Conservation (phyloP, 768 basidiomycete genomes). For the Agrocybe pediades region DNA sequence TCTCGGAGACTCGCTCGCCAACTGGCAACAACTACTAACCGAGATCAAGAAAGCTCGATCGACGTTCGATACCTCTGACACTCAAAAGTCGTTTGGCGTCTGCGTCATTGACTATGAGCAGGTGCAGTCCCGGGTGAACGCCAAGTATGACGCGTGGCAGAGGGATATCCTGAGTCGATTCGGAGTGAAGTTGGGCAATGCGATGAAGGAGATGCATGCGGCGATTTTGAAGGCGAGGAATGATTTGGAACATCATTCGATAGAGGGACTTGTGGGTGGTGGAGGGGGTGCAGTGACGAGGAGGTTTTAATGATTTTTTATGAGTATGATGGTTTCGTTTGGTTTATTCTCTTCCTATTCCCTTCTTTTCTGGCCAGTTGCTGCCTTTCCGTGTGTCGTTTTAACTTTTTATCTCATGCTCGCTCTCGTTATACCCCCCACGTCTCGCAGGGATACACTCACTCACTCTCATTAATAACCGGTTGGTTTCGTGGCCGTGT, state of each 20-base stretch:
- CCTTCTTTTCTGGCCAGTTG: neutral
- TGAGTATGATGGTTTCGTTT: neutral
- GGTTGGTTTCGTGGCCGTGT: slow-evolving; percentile 1
- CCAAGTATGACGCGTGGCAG: slow-evolving; percentile 99
- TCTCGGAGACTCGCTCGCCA: slow-evolving; percentile 88
- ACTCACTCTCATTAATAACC: neutral
- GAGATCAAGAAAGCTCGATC: slow-evolving; percentile 97
- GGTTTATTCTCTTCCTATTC: neutral
- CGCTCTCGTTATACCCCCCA: slow-evolving; percentile 6
- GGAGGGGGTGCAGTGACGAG: slow-evolving; percentile 25
- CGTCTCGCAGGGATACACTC: slow-evolving; percentile 13
- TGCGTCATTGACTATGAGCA: slow-evolving; percentile 98
- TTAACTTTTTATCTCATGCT: slow-evolving; percentile 7
- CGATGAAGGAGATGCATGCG: slow-evolving; percentile 98
- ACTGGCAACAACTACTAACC: slow-evolving; percentile 94
- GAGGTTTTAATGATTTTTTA: slow-evolving; percentile 7
- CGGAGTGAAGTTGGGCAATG: slow-evolving; percentile 88
- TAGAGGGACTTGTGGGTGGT: slow-evolving; percentile 82
- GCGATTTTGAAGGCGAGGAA: slow-evolving; percentile 90
- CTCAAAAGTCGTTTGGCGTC: slow-evolving; percentile 89
- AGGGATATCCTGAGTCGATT: slow-evolving; percentile 91
- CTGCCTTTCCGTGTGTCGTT: neutral
- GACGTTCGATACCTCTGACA: slow-evolving; percentile 97
- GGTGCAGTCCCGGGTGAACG: slow-evolving; percentile 95
- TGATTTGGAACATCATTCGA: slow-evolving; percentile 94